Evolutionary conservation across 352 stramenopile species (phyloP).

Genomic region (Blastocystis hominis): DNA sequence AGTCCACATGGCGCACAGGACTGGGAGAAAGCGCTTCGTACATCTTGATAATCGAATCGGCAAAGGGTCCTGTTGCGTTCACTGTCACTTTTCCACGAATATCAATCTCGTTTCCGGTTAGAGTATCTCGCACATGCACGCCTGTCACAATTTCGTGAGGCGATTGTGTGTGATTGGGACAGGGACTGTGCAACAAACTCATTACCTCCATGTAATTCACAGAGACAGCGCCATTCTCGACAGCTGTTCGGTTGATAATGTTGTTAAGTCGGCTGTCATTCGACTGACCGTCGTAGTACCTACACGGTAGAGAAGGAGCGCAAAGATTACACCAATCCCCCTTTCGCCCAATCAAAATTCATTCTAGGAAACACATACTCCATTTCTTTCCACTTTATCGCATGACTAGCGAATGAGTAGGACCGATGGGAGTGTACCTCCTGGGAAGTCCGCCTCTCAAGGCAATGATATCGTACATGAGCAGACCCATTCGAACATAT

Average conservation of each 20-base stretch:
- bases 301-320: background rate
- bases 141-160: conserved; percentile 62
- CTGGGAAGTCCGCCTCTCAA: conserved; percentile 67
- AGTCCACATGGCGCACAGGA: conserved; percentile 63
- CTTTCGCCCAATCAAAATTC: conserved; percentile 77
- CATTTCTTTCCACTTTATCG: conserved; percentile 70
- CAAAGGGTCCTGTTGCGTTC: conserved; percentile 87
- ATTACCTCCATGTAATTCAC: conserved; percentile 80
- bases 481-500: conserved; percentile 82
- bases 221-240: conserved; percentile 78
- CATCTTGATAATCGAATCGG: conserved; percentile 77
- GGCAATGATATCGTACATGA: conserved; percentile 82
- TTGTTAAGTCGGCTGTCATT: conserved; percentile 88
- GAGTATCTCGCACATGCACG: conserved; percentile 74
- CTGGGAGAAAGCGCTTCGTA: background rate
- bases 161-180: conserved; percentile 67
- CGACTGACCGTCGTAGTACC: conserved; percentile 74
- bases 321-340: conserved; percentile 66
- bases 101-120: conserved; percentile 79
- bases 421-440: conserved; percentile 73
- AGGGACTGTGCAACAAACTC: background rate
- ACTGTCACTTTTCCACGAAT: conserved; percentile 77
- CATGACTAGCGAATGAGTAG: conserved; percentile 67
- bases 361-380: conserved; percentile 87
- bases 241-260: conserved; percentile 82